Conservation (phyloP, 768 basidiomycete genomes). For the Boletus subparvulus region DNA sequence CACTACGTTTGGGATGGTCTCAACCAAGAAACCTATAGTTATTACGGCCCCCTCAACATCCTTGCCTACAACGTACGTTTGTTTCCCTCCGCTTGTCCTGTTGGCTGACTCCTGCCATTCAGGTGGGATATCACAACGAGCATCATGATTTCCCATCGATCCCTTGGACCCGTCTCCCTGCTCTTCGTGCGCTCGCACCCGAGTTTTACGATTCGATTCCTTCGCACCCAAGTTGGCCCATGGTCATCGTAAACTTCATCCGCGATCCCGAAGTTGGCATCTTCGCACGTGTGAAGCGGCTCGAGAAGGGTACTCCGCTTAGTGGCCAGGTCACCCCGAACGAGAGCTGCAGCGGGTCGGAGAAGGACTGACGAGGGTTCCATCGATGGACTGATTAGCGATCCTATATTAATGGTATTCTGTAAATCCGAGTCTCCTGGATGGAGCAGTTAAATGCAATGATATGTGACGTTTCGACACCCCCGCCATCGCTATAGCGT, state of each 20-base stretch:
- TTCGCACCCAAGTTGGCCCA: slow-evolving; percentile 89
- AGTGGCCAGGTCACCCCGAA: slow-evolving; percentile 21
- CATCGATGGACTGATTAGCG: slow-evolving; percentile 3
- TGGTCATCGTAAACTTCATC: slow-evolving; percentile 94
- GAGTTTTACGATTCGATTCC: slow-evolving; percentile 92
- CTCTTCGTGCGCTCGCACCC: slow-evolving; percentile 76
- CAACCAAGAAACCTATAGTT: slow-evolving; percentile 94
- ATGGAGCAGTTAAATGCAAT: no score
- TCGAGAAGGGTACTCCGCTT: slow-evolving; percentile 38
- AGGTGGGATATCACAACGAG: slow-evolving; percentile 99
- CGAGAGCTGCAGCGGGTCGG: slow-evolving; percentile 3
- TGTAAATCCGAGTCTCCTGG: no score
- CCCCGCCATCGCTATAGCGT: no score
- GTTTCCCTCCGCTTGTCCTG: not conserved
- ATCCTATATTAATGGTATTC: slow-evolving; percentile 8
- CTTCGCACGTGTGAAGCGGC: slow-evolving; percentile 82
- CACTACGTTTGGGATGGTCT: slow-evolving; percentile 94
- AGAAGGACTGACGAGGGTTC: slow-evolving; percentile 16
- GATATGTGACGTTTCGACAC: no score
- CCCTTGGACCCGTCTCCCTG: slow-evolving; percentile 90
- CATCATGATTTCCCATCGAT: slow-evolving; percentile 99
- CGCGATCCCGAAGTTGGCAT: slow-evolving; percentile 86
- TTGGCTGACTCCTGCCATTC: slow-evolving; percentile 1
- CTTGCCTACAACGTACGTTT: slow-evolving; percentile 89
- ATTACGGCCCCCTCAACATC: slow-evolving; percentile 89